Evolutionary conservation across 225 moss, liverwort and hornwort species (phyloP), one percentile per base, ranked within the genome.

Genomic region (Marchantia paleacea): DNA sequence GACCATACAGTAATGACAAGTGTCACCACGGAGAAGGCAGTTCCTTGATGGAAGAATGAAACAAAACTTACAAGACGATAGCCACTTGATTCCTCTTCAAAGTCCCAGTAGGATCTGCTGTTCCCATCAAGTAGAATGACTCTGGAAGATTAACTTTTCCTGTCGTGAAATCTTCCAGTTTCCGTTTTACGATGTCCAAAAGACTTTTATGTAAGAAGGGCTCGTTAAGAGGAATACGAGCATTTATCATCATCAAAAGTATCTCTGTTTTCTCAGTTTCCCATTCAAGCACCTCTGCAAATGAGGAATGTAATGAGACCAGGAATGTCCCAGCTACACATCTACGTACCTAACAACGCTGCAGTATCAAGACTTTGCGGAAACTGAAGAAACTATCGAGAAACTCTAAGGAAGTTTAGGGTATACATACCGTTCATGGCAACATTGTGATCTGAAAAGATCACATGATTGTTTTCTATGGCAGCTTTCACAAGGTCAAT

Each of bases 21-120:
- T 12, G 15, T 58, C 58, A 16, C 18, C 18, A 58, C 0, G 58
- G 39, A 39, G 39, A 39, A 39, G 2, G 39, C 39, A 39, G 39
- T 39, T 39, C 39, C 39, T 39, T 39, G 39, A 39, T 39, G 58
- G 58, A 58, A 15, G 58, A n/a, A 65, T 2, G 3, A 47, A 79
- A 72, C 69, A 55, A 69, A 62, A 84, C 90, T 92, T 84, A 95
- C 95, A 83, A 83, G n/a, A 82, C 58, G 58, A 95, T 89, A 3
- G 86, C 91, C 49, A 95, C 92, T 76, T 95, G 88, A 72, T 92
- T 87, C 25, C 85, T 81, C 81, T 92, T 88, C 84, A 93, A 79
- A 25, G 90, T 84, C 60, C 85, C 90, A 22, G 87, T 92, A 72
- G 95, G 93, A 81, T 95, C 93, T 64, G 93, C 90, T 81, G 95